Evolutionary conservation across 768 basidiomycete species (phyloP), one percentile per base, ranked within the genome.

Genomic region (Coprinopsis marcescibilis): DNA sequence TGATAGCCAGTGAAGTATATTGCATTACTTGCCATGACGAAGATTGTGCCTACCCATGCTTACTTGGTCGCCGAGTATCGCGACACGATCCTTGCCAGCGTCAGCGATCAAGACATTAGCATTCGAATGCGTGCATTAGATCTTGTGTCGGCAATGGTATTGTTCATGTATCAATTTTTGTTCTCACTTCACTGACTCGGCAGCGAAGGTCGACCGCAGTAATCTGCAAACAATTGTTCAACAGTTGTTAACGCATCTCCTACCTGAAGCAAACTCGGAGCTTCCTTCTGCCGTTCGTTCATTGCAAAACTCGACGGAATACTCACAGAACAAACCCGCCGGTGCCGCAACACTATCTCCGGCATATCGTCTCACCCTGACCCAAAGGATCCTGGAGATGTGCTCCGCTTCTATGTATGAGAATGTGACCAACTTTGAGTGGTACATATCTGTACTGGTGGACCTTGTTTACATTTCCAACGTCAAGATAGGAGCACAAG

Each of bases 111-210:
- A 50, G 96, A 99, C 62, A 83, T 97, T 45, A 94, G 90, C 49
- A 97, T 99, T 48, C 81, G 96, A 13, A 89, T 97, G 86, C 77
- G 96, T 46, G 93, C 95, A 1, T 76, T 99, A 20, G 96, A 98
- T 57, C 76, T 99, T 3, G 78, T 97, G 21, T 87, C 90, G 19
- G 89, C 89, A 3, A 95, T 99, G 85, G 95, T 92, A 59, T 55
- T n/a, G 72, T 56, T 36, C 4, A 24, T 34, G 1, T 26, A 25
- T 4, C 42, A 47, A 7, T 33, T 39, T 15, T 24, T 45, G 45
- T 29, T 35, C 35, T 27, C 33, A 34, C 42, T 48, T 24, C n/a
- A 26, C 39, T 14, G 25, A 26, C 32, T 33, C 43, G 10, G n/a
- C 55, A n/a, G n/a, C n/a, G n/a, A 32, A 97, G 94, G 88, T 88